A percentile compares a stretch with the other conserved stretches of the same genome.
Conservation (phyloP, 202 grass and related monocot species). For the Zoysia matrella region DNA sequence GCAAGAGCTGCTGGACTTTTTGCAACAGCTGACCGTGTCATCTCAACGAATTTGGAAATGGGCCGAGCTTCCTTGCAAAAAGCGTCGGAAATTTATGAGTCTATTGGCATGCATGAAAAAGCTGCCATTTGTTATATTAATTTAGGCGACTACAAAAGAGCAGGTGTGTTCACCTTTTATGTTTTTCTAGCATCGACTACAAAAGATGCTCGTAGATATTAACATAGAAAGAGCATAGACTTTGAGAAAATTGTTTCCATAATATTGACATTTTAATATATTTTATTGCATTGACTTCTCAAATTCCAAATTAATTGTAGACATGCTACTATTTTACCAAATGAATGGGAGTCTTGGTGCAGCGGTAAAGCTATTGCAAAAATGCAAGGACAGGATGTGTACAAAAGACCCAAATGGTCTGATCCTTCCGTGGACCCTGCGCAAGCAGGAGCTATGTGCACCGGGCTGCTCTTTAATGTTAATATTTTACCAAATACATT, state of each 20-base stretch:
- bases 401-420: too few species aligned
- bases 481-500: too few species aligned
- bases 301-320: background rate
- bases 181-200: background rate
- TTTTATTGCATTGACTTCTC: background rate
- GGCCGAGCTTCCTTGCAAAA: conserved; percentile 50
- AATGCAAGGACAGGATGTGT: too few species aligned
- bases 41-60: conserved; percentile 56
- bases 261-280: background rate
- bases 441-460: too few species aligned
- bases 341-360: too few species aligned
- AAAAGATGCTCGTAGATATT: conserved; percentile 10
- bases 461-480: too few species aligned
- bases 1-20: conserved; percentile 82
- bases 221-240: background rate
- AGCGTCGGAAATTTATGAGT: conserved; percentile 80
- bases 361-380: too few species aligned
- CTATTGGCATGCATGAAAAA: conserved; percentile 74
- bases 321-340: background rate
- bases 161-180: conserved; percentile 54
- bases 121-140: conserved; percentile 77
- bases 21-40: conserved; percentile 62
- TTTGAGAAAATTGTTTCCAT: background rate
- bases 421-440: too few species aligned
- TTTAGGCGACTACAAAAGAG: conserved; percentile 68